phyloP scores from a whole-genome alignment of 2,329 filamentous ascomycete species.

The Xylaria sp. region DNA sequence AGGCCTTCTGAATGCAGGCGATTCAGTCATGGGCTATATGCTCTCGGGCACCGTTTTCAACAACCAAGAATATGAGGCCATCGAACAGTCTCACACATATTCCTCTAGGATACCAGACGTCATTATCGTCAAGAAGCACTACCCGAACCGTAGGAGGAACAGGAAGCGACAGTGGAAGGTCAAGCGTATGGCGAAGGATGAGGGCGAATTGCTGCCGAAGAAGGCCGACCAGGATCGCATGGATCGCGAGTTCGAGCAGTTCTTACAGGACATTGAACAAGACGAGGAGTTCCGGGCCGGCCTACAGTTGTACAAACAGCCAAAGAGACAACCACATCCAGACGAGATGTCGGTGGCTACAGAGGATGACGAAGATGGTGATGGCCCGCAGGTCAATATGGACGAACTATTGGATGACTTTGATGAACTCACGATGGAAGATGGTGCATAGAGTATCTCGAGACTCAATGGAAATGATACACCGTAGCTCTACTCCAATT shows the following conservation, averaged over 20 bases:
- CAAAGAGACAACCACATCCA: conserved; percentile 56
- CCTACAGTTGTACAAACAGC: conserved; percentile 82
- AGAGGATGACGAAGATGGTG: conserved; percentile 65
- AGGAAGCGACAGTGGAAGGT: conserved; percentile 89
- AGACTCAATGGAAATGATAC: no score
- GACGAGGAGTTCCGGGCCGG: conserved; percentile 86
- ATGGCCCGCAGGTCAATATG: conserved; percentile 74
- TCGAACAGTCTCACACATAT: conserved; percentile 80
- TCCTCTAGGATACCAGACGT: conserved; percentile 85
- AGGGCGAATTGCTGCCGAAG: conserved; percentile 83
- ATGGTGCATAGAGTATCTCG: conserved; percentile 48
- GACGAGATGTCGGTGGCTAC: conserved; percentile 73
- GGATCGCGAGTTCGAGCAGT: conserved; percentile 95
- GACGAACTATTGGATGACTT: conserved; percentile 89
- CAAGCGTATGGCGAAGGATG: conserved; percentile 89
- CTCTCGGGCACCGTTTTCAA: conserved; percentile 66
- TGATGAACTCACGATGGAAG: conserved; percentile 80
- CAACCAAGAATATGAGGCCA: conserved; percentile 50
- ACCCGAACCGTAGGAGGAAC: conserved; percentile 79
- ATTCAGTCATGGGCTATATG: conserved; percentile 94
- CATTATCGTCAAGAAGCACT: conserved; percentile 95
- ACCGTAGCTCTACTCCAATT: not conserved
- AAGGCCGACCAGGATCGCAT: conserved; percentile 87
- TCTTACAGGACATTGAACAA: conserved; percentile 95
- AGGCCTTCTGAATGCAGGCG: conserved; percentile 81